A percentile compares a stretch with the other conserved stretches of the same genome.
Evolutionary conservation across 352 stramenopile genomes (phyloP).

Genomic region (Phytophthora citricola): DNA sequence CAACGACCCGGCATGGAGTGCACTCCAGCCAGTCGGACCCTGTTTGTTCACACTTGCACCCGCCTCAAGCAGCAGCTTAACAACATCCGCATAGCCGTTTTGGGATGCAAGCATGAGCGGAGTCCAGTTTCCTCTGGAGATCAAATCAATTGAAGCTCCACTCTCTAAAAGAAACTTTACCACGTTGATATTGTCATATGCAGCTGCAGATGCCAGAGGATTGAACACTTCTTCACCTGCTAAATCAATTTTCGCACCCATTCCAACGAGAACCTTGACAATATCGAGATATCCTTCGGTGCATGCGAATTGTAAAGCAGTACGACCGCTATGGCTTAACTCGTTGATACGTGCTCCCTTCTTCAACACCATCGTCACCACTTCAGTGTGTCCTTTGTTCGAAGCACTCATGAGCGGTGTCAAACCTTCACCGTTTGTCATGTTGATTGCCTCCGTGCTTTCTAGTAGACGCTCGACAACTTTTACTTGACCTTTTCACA

Average conservation of each 20-base stretch:
- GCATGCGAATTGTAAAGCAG: constrained; percentile 6
- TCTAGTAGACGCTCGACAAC: constrained; percentile 2
- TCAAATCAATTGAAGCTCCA: no score
- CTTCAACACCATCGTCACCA: neutral
- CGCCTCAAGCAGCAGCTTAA: neutral
- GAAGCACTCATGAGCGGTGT: constrained; percentile 2
- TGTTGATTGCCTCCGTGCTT: neutral
- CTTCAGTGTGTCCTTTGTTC: constrained; percentile 4
- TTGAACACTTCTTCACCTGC: neutral
- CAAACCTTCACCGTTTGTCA: neutral
- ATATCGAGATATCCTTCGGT: neutral
- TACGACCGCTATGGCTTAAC: neutral
- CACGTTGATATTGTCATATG: no score
- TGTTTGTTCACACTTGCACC: no score
- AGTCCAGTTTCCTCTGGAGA: neutral
- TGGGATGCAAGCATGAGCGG: neutral
- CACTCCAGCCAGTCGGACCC: no score
- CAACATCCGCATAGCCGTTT: neutral
- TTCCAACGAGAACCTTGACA: neutral
- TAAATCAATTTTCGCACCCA: constrained; percentile 1
- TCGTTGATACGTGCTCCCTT: constrained; percentile 4
- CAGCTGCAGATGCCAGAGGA: neutral
- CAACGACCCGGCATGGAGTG: no score
- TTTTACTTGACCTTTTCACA: constrained; percentile 8
- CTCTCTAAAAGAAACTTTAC: no score